phyloP scores from a whole-genome alignment of 805 yeast species.

The Suhomyces faveliae region DNA sequence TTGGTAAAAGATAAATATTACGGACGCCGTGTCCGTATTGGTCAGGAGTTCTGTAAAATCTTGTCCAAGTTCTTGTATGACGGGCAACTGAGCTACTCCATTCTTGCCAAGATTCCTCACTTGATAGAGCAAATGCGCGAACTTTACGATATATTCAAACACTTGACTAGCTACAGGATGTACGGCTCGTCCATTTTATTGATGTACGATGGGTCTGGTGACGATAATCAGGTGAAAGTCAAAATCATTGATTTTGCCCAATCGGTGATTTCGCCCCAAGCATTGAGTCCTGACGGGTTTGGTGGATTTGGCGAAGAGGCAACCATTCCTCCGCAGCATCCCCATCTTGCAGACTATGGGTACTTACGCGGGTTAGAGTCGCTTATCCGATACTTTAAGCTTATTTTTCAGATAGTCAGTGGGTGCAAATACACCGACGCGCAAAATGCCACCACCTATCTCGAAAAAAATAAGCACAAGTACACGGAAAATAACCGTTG shows the following conservation, averaged over 20 bases:
- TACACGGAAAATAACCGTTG: slow-evolving; percentile 25
- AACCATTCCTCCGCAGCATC: slow-evolving; percentile 71
- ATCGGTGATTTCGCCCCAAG: slow-evolving; percentile 68
- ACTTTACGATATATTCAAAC: slow-evolving; percentile 52
- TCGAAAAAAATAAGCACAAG: slow-evolving; percentile 12
- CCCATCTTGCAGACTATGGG: slow-evolving; percentile 69
- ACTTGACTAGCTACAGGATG: slow-evolving; percentile 73
- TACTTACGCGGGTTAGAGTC: slow-evolving; percentile 78
- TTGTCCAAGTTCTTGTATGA: slow-evolving; percentile 77
- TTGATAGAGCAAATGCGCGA: slow-evolving; percentile 60
- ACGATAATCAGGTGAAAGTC: slow-evolving; percentile 36
- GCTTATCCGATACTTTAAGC: slow-evolving; percentile 63
- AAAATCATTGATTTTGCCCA: slow-evolving; percentile 95
- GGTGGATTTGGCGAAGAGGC: slow-evolving; percentile 10
- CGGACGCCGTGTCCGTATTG: slow-evolving; percentile 74
- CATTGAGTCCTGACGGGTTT: slow-evolving; percentile 24
- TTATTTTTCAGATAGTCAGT: slow-evolving; percentile 57
- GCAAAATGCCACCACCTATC: slow-evolving; percentile 15
- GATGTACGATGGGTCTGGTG: slow-evolving; percentile 74
- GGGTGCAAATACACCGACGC: slow-evolving; percentile 34
- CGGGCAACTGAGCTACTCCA: slow-evolving; percentile 58
- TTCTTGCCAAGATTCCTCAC: slow-evolving; percentile 64
- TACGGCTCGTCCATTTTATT: slow-evolving; percentile 88
- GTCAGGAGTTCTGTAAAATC: slow-evolving; percentile 74
- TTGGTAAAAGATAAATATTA: slow-evolving; percentile 84